These are phyloP conservation scores for Erigeron philadelphicus DNA, from an alignment of 140 eudicot genomes.

Conservation along the genomic window DNA sequence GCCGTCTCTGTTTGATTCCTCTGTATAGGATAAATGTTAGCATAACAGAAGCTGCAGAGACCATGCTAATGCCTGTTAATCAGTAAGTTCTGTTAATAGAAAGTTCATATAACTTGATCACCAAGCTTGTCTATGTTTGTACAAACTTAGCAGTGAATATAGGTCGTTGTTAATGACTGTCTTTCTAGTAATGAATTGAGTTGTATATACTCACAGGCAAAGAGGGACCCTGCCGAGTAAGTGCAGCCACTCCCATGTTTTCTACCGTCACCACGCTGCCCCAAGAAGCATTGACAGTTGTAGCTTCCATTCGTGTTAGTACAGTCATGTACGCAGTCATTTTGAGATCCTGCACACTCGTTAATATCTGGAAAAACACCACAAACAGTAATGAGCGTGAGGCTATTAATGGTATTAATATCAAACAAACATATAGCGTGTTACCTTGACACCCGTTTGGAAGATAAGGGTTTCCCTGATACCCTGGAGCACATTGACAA, in stretches of 20 bases:
- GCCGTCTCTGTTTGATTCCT: slow-evolving; percentile 26
- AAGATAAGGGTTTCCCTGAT: slow-evolving; percentile 31
- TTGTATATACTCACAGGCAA: slow-evolving; percentile 18
- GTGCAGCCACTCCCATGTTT: slow-evolving; percentile 26
- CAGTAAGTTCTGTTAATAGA: not conserved
- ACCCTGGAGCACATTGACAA: slow-evolving; percentile 27
- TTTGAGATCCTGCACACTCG: slow-evolving; percentile 21
- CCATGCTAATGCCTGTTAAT: slow-evolving; percentile 24
- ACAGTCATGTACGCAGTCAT: slow-evolving; percentile 25
- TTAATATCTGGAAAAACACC: slow-evolving; percentile 20
- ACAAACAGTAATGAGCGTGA: not conserved
- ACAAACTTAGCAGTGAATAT: not conserved
- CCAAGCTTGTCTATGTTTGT: not conserved
- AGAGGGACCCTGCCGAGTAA: slow-evolving; percentile 10
- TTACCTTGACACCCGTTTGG: slow-evolving; percentile 35
- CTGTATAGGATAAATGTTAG: slow-evolving; percentile 19
- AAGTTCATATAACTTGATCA: not conserved
- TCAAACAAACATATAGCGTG: not conserved
- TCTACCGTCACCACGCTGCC: slow-evolving; percentile 33
- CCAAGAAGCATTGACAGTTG: slow-evolving; percentile 20
- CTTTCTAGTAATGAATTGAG: not conserved
- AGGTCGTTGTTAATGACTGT: not conserved
- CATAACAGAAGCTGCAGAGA: slow-evolving; percentile 14
- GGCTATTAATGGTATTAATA: not conserved
- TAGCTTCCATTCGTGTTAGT: slow-evolving; percentile 27